Evolutionary conservation across 2,329 filamentous ascomycete species (phyloP), one percentile per base, ranked within the genome.

Genomic region (Trichophyton verrucosum): DNA sequence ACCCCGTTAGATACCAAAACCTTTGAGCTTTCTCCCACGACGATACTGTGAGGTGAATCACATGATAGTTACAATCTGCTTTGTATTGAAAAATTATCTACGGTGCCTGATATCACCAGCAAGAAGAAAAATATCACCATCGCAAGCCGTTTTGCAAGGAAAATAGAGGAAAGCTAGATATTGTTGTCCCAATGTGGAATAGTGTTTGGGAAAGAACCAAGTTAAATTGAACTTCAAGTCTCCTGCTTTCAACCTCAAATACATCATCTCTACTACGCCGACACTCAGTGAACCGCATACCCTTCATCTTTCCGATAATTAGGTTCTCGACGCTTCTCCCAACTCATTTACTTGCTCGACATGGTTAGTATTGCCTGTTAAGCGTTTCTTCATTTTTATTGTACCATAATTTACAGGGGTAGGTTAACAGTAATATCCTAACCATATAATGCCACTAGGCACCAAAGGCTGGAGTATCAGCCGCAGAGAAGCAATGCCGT

Each of bases 401-500:
- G 1, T 33, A 30, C 27, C 20, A 33, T 4, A 6, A 30, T 30
- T 30, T 30, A 30, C 27, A 30, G 27, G 6, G 30, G 15, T 36
- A 1, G 13, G 11, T 27, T 27, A 17, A 27, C 11, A 20, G 17
- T 3, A 2, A 7, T 15, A 17, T 20, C 3, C 27, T 55, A 27
- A 36, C 27, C 13, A 36, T 1, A 36, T 15, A n/a, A 15, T 24
- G 8, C 33, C 4, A 42, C 38, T 36, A 65, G 64, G 63, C 61
- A 8, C 60, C 73, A 17, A 82, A 83, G 30, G 85, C 84, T 71
- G 75, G 76, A 33, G 75, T 80, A 56, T 78, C 82, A 62, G 81
- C 83, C 61, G 75, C 77, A 11, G 79, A 79, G 44, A 87, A 86
- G 71, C 78, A 82, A 65, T 74, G 77, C 30, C 76, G 80, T 42